Evolutionary conservation across 108 stramenopile genomes (phyloP).

Genomic region (Mayamaea pseudoterrestris): DNA sequence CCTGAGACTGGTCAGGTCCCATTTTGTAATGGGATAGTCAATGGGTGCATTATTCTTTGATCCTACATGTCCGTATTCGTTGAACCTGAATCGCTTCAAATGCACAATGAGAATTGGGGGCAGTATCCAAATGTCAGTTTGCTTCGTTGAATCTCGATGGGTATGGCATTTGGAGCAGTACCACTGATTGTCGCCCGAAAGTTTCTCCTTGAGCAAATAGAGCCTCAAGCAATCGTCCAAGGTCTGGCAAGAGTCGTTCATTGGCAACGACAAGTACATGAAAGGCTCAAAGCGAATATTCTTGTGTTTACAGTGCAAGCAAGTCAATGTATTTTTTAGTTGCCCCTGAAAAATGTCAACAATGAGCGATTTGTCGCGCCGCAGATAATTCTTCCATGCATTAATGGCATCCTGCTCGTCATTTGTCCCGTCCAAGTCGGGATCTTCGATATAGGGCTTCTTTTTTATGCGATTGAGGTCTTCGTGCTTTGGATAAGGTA

Average conservation of each 20-base stretch:
- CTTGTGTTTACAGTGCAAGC: constrained; percentile 45
- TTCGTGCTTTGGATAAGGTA: too few species aligned
- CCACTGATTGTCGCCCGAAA: constrained; percentile 72
- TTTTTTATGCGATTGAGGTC: constrained; percentile 87
- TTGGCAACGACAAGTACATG: constrained; percentile 87
- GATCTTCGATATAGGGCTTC: constrained; percentile 75
- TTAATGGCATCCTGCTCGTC: constrained; percentile 71
- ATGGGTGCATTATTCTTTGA: constrained; percentile 57
- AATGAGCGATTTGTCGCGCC: constrained; percentile 75
- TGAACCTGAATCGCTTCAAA: constrained; percentile 85
- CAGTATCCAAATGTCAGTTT: constrained; percentile 82
- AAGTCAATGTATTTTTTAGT: constrained; percentile 70
- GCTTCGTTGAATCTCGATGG: constrained; percentile 73
- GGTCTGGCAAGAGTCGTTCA: constrained; percentile 23
- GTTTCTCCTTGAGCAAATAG: constrained; percentile 55
- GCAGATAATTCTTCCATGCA: constrained; percentile 79
- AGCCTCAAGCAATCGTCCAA: constrained; percentile 64
- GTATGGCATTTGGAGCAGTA: constrained; percentile 71
- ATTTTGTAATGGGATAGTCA: constrained; percentile 41
- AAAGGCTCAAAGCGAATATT: constrained; percentile 91
- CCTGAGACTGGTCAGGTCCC: constrained; percentile 46
- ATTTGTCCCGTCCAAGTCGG: constrained; percentile 70
- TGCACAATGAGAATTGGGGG: constrained; percentile 90
- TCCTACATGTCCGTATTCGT: constrained; percentile 31
- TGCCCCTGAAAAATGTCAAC: constrained; percentile 97